Percentiles rank a stretch among this genome's conserved stretches.
phyloP scores from a whole-genome alignment of 495 filamentous ascomycete species.

The Podospora bellae-mahoneyi region DNA sequence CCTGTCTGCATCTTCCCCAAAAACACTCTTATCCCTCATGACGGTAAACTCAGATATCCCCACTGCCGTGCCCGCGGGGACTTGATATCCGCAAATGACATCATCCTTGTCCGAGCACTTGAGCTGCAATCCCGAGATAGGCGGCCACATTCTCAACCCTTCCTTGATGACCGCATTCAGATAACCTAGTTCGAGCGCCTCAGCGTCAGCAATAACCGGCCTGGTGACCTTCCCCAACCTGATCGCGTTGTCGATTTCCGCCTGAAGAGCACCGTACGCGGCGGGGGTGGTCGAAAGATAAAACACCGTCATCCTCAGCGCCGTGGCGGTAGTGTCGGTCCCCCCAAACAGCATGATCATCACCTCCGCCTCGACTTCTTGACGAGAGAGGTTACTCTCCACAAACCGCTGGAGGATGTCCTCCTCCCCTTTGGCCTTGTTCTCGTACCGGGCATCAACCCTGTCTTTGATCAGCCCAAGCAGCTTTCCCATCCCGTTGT shows the following conservation, averaged over 20 bases:
- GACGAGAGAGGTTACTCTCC: slow-evolving; percentile 14
- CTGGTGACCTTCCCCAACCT: neutral
- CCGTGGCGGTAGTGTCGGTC: slow-evolving; percentile 51
- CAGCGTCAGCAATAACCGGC: slow-evolving; percentile 9
- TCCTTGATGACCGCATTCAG: slow-evolving; percentile 48
- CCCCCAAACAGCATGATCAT: slow-evolving; percentile 47
- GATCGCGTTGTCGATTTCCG: neutral
- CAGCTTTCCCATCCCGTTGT: neutral
- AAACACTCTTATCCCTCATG: slow-evolving; percentile 49
- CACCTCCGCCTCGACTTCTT: slow-evolving; percentile 22
- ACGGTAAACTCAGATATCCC: slow-evolving; percentile 30
- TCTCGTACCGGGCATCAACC: neutral
- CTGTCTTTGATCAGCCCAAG: neutral
- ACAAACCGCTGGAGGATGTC: slow-evolving; percentile 22
- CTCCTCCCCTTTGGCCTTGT: neutral
- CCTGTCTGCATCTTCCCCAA: slow-evolving; percentile 45
- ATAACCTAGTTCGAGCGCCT: slow-evolving; percentile 41
- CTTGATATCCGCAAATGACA: slow-evolving; percentile 16
- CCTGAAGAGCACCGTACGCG: neutral
- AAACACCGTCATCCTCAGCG: slow-evolving; percentile 49
- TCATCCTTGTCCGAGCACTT: slow-evolving; percentile 22
- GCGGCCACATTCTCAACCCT: slow-evolving; percentile 44
- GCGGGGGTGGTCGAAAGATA: slow-evolving; percentile 44
- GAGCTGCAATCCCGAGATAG: slow-evolving; percentile 34
- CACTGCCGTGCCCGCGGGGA: slow-evolving; percentile 22